Conservation (phyloP, 176 grass and related monocot species). For the Pharus latifolius region DNA sequence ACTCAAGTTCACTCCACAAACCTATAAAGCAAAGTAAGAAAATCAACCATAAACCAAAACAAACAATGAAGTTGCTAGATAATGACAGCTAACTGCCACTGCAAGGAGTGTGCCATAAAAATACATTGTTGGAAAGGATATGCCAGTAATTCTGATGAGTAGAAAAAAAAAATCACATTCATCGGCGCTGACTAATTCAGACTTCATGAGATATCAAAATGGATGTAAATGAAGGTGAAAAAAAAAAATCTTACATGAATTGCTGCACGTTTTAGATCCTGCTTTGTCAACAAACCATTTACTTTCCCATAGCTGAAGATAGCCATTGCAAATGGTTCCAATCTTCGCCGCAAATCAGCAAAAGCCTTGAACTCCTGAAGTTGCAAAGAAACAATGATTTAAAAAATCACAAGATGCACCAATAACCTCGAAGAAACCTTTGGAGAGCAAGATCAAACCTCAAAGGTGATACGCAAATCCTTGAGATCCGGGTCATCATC, state of each 20-base stretch:
- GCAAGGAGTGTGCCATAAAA: no score
- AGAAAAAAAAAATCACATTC: neutral
- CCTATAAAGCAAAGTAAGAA: constrained; percentile 22
- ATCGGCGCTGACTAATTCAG: neutral
- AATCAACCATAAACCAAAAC: neutral
- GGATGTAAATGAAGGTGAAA: neutral
- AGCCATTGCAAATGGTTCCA: constrained; percentile 71
- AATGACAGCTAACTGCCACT: neutral
- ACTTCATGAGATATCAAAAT: neutral
- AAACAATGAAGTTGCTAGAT: neutral
- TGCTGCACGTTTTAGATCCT: constrained; percentile 81
- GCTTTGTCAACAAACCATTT: constrained; percentile 84
- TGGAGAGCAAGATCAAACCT: constrained; percentile 42
- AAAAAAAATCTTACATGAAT: constrained; percentile 47
- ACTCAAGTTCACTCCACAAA: constrained; percentile 71
- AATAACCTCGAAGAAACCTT: neutral
- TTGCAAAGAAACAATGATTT: neutral
- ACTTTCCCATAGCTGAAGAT: constrained; percentile 93
- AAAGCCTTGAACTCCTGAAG: constrained; percentile 90
- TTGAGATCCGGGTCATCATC: constrained; percentile 49
- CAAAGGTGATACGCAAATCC: constrained; percentile 60
- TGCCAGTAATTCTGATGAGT: neutral
- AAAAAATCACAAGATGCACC: neutral
- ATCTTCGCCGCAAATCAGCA: constrained; percentile 65
- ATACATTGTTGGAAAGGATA: no score